Evolutionary conservation across 441 rosid species (phyloP).

Genomic region (Lepidium campestre): DNA sequence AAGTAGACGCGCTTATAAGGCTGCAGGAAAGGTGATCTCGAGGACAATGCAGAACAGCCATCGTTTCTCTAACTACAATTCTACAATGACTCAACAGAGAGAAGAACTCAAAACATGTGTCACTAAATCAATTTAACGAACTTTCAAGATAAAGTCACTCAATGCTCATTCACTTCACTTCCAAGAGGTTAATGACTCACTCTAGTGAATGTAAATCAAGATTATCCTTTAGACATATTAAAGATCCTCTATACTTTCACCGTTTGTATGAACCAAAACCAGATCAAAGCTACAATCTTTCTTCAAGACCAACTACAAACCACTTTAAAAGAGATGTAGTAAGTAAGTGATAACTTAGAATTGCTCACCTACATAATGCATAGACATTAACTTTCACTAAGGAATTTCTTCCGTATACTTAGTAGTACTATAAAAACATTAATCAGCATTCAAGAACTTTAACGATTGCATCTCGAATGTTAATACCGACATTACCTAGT

Average conservation of each 20-base stretch:
- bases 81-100: neutral
- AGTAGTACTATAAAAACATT: neutral
- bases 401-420: neutral
- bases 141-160: neutral
- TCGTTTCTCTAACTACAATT: neutral
- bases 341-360: neutral
- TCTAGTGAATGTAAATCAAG: neutral
- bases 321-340: neutral
- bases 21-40: neutral
- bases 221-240: neutral
- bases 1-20: neutral
- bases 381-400: neutral
- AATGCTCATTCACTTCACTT: neutral
- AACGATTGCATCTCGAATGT: neutral
- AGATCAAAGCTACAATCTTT: neutral
- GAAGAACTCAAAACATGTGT: neutral
- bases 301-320: neutral
- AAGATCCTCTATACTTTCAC: neutral
- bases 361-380: neutral
- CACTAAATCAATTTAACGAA: neutral
- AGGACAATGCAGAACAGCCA: neutral
- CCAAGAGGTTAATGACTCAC: neutral
- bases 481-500: conserved; percentile 39
- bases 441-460: neutral
- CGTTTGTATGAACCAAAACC: neutral